A percentile compares a stretch with the other conserved stretches of the same genome.
These are phyloP conservation scores for Albugo laibachii DNA, from an alignment of 352 stramenopile genomes.

Conservation along the genomic window DNA sequence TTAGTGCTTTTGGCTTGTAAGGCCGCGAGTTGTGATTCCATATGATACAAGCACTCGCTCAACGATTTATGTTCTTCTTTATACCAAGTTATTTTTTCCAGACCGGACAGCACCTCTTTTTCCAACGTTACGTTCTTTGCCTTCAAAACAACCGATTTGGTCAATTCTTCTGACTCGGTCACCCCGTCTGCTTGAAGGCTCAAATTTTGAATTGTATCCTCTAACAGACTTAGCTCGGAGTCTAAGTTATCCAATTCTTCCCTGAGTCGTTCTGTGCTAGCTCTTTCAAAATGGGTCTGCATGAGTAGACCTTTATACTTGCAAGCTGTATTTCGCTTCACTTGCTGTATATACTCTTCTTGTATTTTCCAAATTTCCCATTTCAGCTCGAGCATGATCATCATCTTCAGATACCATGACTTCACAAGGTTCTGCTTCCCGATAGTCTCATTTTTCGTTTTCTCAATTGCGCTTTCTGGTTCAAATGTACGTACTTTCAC, in stretches of 20 bases:
- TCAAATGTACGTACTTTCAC: constrained; percentile 28
- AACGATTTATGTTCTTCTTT: too few species aligned
- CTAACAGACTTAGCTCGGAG: constrained; percentile 26
- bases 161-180: constrained; percentile 43
- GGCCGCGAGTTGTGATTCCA: too few species aligned
- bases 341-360: constrained; percentile 18
- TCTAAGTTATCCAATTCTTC: constrained; percentile 38
- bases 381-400: constrained; percentile 58
- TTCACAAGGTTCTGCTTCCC: constrained; percentile 33
- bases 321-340: too few species aligned
- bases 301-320: too few species aligned
- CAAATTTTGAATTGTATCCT: constrained; percentile 39
- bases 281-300: too few species aligned
- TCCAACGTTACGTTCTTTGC: constrained; percentile 30
- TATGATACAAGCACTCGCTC: too few species aligned
- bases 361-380: constrained; percentile 53
- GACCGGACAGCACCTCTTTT: constrained; percentile 22
- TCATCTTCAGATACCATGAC: constrained; percentile 53
- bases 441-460: constrained; percentile 29
- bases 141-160: constrained; percentile 28
- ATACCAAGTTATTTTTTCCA: too few species aligned
- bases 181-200: constrained; percentile 25
- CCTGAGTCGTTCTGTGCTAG: constrained; percentile 8
- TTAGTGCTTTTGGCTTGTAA: too few species aligned
- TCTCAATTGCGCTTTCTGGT: constrained; percentile 22